phyloP scores from a whole-genome alignment of 768 basidiomycete species.

The Russula sp. region DNA sequence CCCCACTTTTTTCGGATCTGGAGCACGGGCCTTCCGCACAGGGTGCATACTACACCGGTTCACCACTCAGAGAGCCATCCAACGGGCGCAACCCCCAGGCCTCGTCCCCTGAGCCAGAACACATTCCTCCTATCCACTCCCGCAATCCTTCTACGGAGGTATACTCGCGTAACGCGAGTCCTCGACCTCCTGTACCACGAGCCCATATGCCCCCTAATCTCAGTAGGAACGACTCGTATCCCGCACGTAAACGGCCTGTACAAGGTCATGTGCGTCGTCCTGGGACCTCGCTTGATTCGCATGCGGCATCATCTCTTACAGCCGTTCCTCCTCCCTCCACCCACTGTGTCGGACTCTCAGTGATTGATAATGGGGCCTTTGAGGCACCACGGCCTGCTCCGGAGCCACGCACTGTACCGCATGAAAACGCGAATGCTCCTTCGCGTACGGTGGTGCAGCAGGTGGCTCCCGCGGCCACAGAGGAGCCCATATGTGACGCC shows the following conservation, averaged over 20 bases:
- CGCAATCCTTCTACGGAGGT: background rate
- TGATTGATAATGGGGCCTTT: constrained; percentile 20
- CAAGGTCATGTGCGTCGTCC: background rate
- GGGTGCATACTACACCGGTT: no score
- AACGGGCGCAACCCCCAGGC: background rate
- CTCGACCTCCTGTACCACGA: background rate
- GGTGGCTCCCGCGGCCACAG: background rate
- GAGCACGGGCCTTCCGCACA: constrained; percentile 1
- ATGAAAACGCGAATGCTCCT: background rate
- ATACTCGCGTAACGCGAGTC: background rate
- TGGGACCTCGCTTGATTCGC: constrained; percentile 14
- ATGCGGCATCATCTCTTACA: background rate
- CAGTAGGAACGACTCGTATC: background rate
- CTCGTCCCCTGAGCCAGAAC: background rate
- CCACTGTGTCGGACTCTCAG: constrained; percentile 13
- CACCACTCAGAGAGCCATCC: background rate
- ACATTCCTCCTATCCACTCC: background rate
- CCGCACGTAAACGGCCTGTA: background rate
- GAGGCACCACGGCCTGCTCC: constrained; percentile 26
- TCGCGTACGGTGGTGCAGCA: background rate
- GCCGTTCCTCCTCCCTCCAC: background rate
- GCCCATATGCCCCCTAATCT: background rate
- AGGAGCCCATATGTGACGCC: background rate
- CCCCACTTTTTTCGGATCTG: constrained; percentile 15
- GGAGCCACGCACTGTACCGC: background rate